Evolutionary conservation across 75 land plant genomes (phyloP), one percentile per base, ranked within the genome.

Genomic region (Gnetum montanum): DNA sequence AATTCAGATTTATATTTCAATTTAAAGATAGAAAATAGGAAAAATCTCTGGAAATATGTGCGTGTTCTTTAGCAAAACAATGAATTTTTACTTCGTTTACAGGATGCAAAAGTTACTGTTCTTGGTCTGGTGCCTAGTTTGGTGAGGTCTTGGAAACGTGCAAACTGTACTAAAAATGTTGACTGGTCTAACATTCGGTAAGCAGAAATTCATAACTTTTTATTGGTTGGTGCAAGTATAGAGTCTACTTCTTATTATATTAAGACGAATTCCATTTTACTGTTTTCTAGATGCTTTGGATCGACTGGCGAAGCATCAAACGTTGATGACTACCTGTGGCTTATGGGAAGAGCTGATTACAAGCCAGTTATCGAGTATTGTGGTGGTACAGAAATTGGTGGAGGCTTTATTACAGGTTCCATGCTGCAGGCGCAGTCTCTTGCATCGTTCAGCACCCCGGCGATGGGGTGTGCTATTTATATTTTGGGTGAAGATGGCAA

Each of bases 61-160:
- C n/a, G n/a, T n/a, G n/a, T n/a, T n/a, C n/a, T n/a, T n/a, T n/a
- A n/a, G n/a, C n/a, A n/a, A n/a, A n/a, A n/a, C n/a, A n/a, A n/a
- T n/a, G n/a, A n/a, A n/a, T 11, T 53, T 6, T 58, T 22, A 26
- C 49, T 46, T 46, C n/a, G 47, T 40, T 23, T 61, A 4, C 44
- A 94, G 98, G 98, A 94, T 85, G 96, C 98, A 22, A 80, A 76
- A 56, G 96, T 90, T 26, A 89, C 96, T 54, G 78, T 89, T 84
- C 83, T 94, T 49, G 98, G 98, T 43, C 71, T 85, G 23, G 85
- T 94, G 16, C 98, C 98, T 31, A 94, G 98, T 59, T 76, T 94
- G 30, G 98, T 82, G 6, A 77, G 85, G 49, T 59, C 79, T 34
- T 94, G 96, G 98, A 94, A 78, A 70, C 88, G 52, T 60, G 52